phyloP scores from a whole-genome alignment of 108 stramenopile genomes.

The Cyclotella choctawhatcheeana region DNA sequence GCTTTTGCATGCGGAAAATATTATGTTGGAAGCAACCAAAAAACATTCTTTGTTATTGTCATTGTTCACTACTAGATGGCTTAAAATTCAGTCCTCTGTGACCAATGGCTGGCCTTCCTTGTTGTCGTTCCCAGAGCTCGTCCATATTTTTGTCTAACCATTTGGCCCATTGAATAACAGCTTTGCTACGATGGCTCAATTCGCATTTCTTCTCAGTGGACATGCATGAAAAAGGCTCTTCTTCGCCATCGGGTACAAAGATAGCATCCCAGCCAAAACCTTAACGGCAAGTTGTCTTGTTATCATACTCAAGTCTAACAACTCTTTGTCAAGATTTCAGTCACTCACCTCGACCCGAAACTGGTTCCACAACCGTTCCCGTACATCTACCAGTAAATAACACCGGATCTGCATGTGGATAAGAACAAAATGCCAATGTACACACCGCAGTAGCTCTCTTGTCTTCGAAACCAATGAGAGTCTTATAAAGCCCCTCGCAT shows the following conservation, averaged over 20 bases:
- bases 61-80: constrained; percentile 66
- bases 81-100: constrained; percentile 90
- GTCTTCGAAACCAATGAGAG: constrained; percentile 93
- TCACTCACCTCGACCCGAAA: constrained; percentile 64
- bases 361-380: constrained; percentile 90
- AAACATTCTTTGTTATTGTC: constrained; percentile 7
- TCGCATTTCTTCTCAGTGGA: constrained; percentile 90
- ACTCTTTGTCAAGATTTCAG: no score
- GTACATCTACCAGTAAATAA: constrained; percentile 86
- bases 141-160: constrained; percentile 73
- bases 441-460: constrained; percentile 97
- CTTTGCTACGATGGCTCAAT: constrained; percentile 90
- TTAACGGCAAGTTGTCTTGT: no score
- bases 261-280: constrained; percentile 99
- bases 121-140: constrained; percentile 79
- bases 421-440: constrained; percentile 95
- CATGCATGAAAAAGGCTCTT: constrained; percentile 92
- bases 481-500: constrained; percentile 87
- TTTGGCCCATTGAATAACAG: constrained; percentile 84
- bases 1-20: no score
- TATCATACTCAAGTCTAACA: no score
- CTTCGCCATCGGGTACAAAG: constrained; percentile 93
- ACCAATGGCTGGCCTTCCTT: constrained; percentile 71
- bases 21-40: no score
- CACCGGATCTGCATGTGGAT: constrained; percentile 94